phyloP scores from a whole-genome alignment of 139 green algal species.

The Chlamydomonas sp. region DNA sequence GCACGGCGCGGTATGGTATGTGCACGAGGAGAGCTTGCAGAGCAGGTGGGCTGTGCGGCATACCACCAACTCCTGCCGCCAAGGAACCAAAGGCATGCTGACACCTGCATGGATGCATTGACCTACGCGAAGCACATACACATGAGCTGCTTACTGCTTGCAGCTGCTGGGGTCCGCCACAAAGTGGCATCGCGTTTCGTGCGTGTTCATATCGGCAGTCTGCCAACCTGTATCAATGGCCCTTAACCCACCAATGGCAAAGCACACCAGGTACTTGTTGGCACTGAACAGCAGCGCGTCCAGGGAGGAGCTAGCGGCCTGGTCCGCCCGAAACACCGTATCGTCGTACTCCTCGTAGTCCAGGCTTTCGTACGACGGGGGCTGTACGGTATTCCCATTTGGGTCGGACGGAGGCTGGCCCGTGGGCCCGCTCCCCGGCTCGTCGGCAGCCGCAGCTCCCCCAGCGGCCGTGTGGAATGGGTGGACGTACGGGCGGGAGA shows the following conservation, averaged over 20 bases:
- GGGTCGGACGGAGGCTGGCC: no score
- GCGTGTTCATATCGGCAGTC: background rate
- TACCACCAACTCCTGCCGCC: no score
- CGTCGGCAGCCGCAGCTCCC: no score
- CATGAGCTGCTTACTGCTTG: no score
- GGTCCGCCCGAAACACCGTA: slow-evolving; percentile 57
- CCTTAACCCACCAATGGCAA: slow-evolving; percentile 53
- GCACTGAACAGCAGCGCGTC: slow-evolving; percentile 51
- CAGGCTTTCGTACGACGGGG: slow-evolving; percentile 58
- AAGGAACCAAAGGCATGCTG: no score
- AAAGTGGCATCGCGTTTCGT: no score
- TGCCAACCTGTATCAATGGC: background rate
- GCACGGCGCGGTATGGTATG: background rate
- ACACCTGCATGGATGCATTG: background rate
- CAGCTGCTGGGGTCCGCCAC: no score
- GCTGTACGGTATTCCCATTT: background rate
- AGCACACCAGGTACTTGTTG: slow-evolving; percentile 64
- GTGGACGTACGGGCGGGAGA: no score
- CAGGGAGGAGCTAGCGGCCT: slow-evolving; percentile 46
- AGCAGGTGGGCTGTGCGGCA: no score
- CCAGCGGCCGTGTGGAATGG: no score
- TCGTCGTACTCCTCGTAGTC: slow-evolving; percentile 75
- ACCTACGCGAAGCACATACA: background rate
- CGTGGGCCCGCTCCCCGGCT: no score
- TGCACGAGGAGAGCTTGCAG: background rate